A percentile compares a stretch with the other conserved stretches of the same genome.
Evolutionary conservation across 306 rosid genomes (phyloP).

Genomic region (Castanea crenata): DNA sequence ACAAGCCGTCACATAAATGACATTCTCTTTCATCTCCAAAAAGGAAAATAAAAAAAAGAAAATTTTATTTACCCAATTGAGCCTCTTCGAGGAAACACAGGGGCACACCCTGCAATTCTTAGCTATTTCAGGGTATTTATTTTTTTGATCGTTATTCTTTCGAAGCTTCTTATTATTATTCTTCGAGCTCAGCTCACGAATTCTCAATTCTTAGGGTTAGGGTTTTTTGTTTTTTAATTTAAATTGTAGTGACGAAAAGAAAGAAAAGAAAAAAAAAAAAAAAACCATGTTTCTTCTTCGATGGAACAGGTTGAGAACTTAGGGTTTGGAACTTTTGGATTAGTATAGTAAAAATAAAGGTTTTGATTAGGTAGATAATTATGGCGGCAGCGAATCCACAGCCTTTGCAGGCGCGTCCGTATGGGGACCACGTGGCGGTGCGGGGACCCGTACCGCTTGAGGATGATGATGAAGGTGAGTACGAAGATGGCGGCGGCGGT

Average conservation of each 20-base stretch:
- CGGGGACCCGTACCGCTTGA: slow-evolving; percentile 27
- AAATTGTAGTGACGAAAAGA: no score
- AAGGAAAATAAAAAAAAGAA: no score
- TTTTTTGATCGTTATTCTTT: slow-evolving; percentile 14
- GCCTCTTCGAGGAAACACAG: slow-evolving; percentile 42
- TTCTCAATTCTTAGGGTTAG: slow-evolving; percentile 11
- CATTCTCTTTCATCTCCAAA: not conserved
- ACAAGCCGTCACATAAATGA: not conserved
- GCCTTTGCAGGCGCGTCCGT: slow-evolving; percentile 63
- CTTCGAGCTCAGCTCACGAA: slow-evolving; percentile 19
- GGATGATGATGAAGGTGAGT: slow-evolving; percentile 60
- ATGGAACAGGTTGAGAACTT: slow-evolving; percentile 38
- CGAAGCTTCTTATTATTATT: slow-evolving; percentile 16
- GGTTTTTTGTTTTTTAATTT: not conserved
- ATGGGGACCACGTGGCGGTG: slow-evolving; percentile 35
- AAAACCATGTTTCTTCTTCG: slow-evolving; percentile 10
- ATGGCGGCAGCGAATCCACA: slow-evolving; percentile 78
- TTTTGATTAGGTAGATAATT: no score
- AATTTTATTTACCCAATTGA: slow-evolving; percentile 25
- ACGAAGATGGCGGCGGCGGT: slow-evolving; percentile 45
- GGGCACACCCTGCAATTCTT: slow-evolving; percentile 30
- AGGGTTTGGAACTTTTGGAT: slow-evolving; percentile 39
- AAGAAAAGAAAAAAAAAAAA: not conserved
- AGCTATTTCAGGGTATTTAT: slow-evolving; percentile 28
- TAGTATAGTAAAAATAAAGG: no score